Conservation (phyloP, 2,329 filamentous ascomycete species). For the Colletotrichum trifolii region DNA sequence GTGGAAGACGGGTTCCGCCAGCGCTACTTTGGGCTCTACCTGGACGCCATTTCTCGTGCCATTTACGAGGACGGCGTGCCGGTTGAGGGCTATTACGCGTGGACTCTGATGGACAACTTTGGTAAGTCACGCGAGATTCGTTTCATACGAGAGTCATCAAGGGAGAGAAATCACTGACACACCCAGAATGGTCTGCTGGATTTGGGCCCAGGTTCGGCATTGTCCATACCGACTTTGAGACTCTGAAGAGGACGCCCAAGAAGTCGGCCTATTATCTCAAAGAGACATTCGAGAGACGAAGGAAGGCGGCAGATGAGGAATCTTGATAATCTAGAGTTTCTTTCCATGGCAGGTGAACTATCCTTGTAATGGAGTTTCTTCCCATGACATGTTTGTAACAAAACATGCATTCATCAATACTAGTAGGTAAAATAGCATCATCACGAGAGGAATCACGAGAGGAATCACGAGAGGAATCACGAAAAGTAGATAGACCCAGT, state of each 20-base stretch:
- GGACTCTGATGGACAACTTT: constrained; percentile 50
- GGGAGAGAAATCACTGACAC: neutral
- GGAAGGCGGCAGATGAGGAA: neutral
- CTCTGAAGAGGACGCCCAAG: constrained; percentile 42
- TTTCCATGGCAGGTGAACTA: no score
- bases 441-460: no score
- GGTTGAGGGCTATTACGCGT: constrained; percentile 48
- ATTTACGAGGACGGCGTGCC: constrained; percentile 44
- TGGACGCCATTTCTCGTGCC: constrained; percentile 42
- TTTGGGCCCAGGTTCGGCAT: constrained; percentile 44
- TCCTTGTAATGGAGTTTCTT: no score
- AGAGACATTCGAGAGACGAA: constrained; percentile 36
- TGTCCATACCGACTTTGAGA: constrained; percentile 44
- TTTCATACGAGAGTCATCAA: no score
- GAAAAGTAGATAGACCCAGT: no score
- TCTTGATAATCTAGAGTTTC: no score
- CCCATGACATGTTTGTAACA: no score
- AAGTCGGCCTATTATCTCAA: constrained; percentile 36
- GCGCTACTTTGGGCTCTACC: constrained; percentile 39
- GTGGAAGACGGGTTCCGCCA: constrained; percentile 36
- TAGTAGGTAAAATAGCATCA: no score
- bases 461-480: no score
- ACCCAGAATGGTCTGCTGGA: constrained; percentile 34
- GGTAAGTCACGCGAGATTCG: constrained; percentile 38
- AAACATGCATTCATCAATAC: no score